A percentile compares a stretch with the other conserved stretches of the same genome.
Evolutionary conservation across 768 basidiomycete species (phyloP).

Genomic region (Tulasnella sp.): DNA sequence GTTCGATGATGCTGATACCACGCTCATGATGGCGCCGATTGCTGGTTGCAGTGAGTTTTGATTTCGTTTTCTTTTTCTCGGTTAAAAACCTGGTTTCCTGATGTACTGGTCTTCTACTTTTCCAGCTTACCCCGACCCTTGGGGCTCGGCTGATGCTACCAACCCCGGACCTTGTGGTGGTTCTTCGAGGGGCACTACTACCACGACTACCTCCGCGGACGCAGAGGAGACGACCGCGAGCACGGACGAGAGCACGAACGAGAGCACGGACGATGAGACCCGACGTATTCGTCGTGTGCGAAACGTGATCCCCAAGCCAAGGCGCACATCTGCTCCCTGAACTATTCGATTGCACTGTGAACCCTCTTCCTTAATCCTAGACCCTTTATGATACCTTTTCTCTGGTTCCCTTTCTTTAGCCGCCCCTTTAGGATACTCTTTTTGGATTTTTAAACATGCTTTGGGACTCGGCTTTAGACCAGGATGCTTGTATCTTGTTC

Average conservation of each 20-base stretch:
- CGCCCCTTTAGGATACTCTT: neutral
- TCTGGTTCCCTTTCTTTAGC: neutral
- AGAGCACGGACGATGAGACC: neutral
- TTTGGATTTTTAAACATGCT: no score
- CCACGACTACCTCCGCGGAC: neutral
- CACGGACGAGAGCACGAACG: neutral
- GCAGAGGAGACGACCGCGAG: neutral
- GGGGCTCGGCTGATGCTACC: constrained; percentile 52
- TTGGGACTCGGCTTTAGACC: neutral
- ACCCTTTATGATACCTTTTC: neutral
- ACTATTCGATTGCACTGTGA: neutral
- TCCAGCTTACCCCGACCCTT: constrained; percentile 63
- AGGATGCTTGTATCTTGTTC: neutral
- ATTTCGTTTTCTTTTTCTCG: no score
- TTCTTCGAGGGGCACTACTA: neutral
- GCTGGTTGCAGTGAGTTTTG: constrained; percentile 46
- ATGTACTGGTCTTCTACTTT: neutral
- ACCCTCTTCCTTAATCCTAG: neutral
- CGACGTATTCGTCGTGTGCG: neutral
- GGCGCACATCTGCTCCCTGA: neutral
- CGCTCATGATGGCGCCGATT: constrained; percentile 53
- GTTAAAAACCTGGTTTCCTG: neutral
- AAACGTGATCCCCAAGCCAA: neutral
- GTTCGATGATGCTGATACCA: constrained; percentile 56
- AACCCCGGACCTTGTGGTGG: constrained; percentile 45